Percentiles rank a stretch among this genome's conserved stretches.
phyloP scores from a whole-genome alignment of 495 filamentous ascomycete species.

The Amphirosellinia nigrospora region DNA sequence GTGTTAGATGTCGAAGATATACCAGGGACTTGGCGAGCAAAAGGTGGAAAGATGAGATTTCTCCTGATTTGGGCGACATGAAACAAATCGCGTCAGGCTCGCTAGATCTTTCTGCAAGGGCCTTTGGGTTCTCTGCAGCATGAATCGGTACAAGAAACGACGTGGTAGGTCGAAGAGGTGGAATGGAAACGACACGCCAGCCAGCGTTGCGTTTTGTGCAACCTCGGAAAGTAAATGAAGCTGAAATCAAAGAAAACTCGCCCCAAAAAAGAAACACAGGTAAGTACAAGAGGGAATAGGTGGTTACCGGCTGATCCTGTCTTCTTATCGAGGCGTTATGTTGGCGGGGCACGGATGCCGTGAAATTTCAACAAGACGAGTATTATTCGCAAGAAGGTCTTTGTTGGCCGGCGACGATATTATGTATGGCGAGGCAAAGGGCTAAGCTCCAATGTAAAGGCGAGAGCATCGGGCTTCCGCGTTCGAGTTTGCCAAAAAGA shows the following conservation, averaged over 20 bases:
- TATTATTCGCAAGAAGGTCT: background rate
- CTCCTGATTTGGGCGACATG: slow-evolving; percentile 5
- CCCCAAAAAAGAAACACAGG: background rate
- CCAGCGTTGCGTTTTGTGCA: slow-evolving; percentile 22
- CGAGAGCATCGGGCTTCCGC: background rate
- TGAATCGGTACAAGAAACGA: background rate
- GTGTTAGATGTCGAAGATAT: background rate
- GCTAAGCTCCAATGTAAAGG: background rate
- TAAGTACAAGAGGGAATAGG: background rate
- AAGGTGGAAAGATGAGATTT: background rate
- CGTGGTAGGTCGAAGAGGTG: slow-evolving; percentile 21
- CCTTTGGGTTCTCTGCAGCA: slow-evolving; percentile 26
- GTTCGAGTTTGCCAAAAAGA: slow-evolving; percentile 7
- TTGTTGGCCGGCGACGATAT: background rate
- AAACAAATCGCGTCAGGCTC: slow-evolving; percentile 12
- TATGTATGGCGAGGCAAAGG: background rate
- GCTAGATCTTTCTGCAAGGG: slow-evolving; percentile 23
- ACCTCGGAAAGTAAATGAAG: slow-evolving; percentile 27
- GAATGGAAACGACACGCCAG: slow-evolving; percentile 11
- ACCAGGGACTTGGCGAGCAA: background rate
- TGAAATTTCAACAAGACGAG: background rate
- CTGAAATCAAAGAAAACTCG: background rate
- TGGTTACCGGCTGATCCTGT: background rate
- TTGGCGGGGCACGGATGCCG: background rate
- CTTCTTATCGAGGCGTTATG: background rate